Conservation (phyloP, 2,329 filamentous ascomycete genomes). For the Stylonectria norvegica region DNA sequence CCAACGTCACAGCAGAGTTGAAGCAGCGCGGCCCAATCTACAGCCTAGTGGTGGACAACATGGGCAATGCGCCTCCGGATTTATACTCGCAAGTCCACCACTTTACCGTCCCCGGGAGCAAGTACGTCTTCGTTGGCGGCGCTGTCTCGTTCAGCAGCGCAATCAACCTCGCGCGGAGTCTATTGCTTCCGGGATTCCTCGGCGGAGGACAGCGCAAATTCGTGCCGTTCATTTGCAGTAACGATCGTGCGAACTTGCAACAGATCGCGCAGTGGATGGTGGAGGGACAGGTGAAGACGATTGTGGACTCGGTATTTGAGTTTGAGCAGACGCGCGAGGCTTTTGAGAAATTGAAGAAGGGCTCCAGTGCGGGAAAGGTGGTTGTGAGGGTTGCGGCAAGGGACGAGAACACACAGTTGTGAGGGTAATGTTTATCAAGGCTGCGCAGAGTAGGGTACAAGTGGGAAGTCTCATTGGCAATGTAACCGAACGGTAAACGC, state of each 20-base stretch:
- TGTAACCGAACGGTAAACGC: too few relatives aligned
- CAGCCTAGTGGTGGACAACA: slow-evolving; percentile 56
- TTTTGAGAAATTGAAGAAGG: slow-evolving; percentile 56
- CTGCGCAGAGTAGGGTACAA: too few relatives aligned
- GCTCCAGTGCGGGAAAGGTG: slow-evolving; percentile 59
- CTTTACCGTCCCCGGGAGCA: slow-evolving; percentile 47
- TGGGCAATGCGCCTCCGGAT: slow-evolving; percentile 46
- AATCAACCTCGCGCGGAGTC: slow-evolving; percentile 21
- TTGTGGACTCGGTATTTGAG: slow-evolving; percentile 53
- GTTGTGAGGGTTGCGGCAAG: slow-evolving; percentile 35
- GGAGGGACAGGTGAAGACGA: slow-evolving; percentile 54
- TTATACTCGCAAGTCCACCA: slow-evolving; percentile 51
- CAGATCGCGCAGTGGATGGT: slow-evolving; percentile 53
- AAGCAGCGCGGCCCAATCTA: slow-evolving; percentile 46
- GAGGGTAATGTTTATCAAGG: too few relatives aligned
- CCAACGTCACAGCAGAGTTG: slow-evolving; percentile 46
- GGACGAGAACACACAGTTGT: too few relatives aligned
- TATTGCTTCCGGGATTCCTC: slow-evolving; percentile 33
- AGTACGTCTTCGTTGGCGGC: slow-evolving; percentile 51
- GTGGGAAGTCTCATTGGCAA: too few relatives aligned
- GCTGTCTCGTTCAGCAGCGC: slow-evolving; percentile 27
- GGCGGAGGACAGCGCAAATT: slow-evolving; percentile 43
- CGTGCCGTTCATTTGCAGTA: slow-evolving; percentile 37
- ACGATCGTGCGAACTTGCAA: slow-evolving; percentile 43
- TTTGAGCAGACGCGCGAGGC: slow-evolving; percentile 56